These are phyloP conservation scores for Globisporangium parvum DNA, from an alignment of 352 stramenopile species.

Conservation along the genomic window DNA sequence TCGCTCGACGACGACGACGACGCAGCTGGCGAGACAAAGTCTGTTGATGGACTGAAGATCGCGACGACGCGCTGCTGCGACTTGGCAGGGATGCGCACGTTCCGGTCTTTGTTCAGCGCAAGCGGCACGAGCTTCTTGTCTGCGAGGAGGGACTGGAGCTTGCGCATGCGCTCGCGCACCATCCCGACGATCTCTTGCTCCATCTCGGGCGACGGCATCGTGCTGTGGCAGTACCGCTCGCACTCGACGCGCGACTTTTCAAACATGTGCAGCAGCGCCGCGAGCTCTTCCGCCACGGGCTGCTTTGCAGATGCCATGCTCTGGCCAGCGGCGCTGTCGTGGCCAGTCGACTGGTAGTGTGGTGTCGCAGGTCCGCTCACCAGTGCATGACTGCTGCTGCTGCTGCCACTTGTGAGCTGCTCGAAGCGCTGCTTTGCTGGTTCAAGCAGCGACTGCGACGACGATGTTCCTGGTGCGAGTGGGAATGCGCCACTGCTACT, in stretches of 20 bases:
- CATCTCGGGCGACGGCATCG: constrained; percentile 50
- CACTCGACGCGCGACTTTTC: constrained; percentile 58
- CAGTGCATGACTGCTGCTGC: not conserved
- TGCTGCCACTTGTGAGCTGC: constrained; percentile 6
- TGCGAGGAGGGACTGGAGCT: constrained; percentile 54
- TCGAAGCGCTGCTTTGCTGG: constrained; percentile 12
- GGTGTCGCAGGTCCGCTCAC: not conserved
- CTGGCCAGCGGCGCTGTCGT: not conserved
- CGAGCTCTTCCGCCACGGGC: constrained; percentile 34
- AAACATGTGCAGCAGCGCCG: constrained; percentile 60
- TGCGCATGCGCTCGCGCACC: constrained; percentile 63
- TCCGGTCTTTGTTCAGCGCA: constrained; percentile 64
- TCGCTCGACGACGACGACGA: constrained; percentile 7
- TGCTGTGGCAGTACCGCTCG: constrained; percentile 67
- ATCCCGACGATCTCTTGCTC: constrained; percentile 78
- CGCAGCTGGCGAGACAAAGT: constrained; percentile 17
- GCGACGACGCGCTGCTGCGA: constrained; percentile 72
- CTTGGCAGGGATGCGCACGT: constrained; percentile 74
- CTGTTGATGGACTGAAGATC: constrained; percentile 55
- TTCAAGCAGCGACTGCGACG: constrained; percentile 5
- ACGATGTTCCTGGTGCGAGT: not conserved
- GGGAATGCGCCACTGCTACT: not conserved
- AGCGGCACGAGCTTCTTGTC: constrained; percentile 71
- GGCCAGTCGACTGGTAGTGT: constrained; percentile 2
- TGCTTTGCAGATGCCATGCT: constrained; percentile 5